Percentiles rank a stretch among this genome's conserved stretches.
These are phyloP conservation scores for Biscutella laevigata DNA, from an alignment of 441 rosid genomes.

Conservation along the genomic window DNA sequence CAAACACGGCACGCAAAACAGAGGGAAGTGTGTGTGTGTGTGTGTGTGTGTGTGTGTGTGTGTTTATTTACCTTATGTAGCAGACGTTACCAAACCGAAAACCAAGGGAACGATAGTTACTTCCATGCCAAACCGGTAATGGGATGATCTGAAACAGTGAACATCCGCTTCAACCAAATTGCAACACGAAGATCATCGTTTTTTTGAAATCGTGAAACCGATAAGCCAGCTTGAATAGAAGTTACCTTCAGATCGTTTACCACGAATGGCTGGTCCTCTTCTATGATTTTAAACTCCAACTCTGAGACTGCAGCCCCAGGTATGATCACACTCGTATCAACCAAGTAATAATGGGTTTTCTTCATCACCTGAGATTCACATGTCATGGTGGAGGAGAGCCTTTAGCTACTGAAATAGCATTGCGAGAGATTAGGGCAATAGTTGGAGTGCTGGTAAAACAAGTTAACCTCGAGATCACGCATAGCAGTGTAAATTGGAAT, in stretches of 20 bases:
- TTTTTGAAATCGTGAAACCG: too few relatives aligned
- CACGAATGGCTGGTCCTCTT: constrained; percentile 68
- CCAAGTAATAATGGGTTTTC: constrained; percentile 90
- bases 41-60: too few relatives aligned
- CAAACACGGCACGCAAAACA: neutral
- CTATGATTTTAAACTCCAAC: constrained; percentile 65
- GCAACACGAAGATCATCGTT: too few relatives aligned
- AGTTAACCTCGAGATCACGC: constrained; percentile 70
- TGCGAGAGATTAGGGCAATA: neutral
- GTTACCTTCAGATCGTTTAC: constrained; percentile 61
- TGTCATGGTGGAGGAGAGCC: constrained; percentile 3
- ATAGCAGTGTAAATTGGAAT: constrained; percentile 74
- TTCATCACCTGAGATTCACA: constrained; percentile 70
- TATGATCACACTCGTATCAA: constrained; percentile 63
- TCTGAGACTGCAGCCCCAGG: constrained; percentile 94
- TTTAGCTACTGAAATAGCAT: neutral
- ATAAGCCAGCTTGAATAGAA: neutral
- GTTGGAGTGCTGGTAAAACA: neutral
- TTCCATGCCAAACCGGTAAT: constrained; percentile 92
- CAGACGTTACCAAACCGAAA: constrained; percentile 78
- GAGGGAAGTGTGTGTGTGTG: neutral
- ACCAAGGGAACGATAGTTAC: constrained; percentile 71
- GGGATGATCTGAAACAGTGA: constrained; percentile 55
- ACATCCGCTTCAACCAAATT: neutral
- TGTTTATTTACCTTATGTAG: constrained; percentile 85